Evolutionary conservation across 2,329 filamentous ascomycete genomes (phyloP), one percentile per base, ranked within the genome.

Genomic region (Fusarium continuum): DNA sequence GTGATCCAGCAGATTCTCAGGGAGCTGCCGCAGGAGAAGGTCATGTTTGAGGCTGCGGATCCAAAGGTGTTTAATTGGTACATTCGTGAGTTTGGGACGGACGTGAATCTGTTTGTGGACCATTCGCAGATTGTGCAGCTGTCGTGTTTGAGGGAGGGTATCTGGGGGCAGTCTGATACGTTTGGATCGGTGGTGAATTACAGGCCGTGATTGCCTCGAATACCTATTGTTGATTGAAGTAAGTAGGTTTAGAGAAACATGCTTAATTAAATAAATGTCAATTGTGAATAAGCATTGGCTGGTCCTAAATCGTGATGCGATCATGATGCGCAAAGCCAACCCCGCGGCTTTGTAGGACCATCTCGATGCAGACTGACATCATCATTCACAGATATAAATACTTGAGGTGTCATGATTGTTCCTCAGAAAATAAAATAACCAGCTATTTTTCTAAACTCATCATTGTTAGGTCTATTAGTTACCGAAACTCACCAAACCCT

Each of bases 31-130:
- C 59, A 73, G 10, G 82, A 85, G 58, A 80, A 78, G 17, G 80
- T 85, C 53, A 86, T 86, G 83, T 85, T 86, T 65, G 83, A 86
- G 70, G 83, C 83, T 6, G 83, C 82, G 2, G 82, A 86, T 41
- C 82, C 82, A 0, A 76, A 78, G 22, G 82, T 85, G 5, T 85
- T 83, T 55, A 85, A 83, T 55, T 85, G 81, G 82, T 85, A 83
- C 64, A 76, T 85, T 39, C 74, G 82, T 14, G 82, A 85, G 69
- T 86, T 85, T 70, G 83, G 83, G 6, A 77, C 82, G 25, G 82
- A 85, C 65, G 82, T 85, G 35, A 85, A 86, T 61, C 61, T 85
- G 26, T 85, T 85, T 69, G 82, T 86, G 46, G 82, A 85, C 62
- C 82, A 85, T 68, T 84, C 81, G 31, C 83, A 85, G 75, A 84